Percentiles rank a stretch among this genome's conserved stretches.
phyloP scores from a whole-genome alignment of 305 asterid species.

The Fraxinus sp. region DNA sequence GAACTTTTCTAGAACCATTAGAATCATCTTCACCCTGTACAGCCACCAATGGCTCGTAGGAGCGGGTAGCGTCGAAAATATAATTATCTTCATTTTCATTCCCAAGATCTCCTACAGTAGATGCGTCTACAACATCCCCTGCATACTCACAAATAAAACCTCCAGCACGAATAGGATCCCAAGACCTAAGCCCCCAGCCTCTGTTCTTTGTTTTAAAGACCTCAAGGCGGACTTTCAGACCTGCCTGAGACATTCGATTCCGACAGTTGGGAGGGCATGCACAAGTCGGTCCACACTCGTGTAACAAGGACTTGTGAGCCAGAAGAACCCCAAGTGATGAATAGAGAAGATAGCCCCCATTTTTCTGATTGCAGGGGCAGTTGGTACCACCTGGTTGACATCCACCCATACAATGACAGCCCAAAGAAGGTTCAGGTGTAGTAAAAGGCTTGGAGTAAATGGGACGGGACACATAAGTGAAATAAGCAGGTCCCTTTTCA shows the following conservation, averaged over 20 bases:
- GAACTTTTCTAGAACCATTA: slow-evolving; percentile 40
- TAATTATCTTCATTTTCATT: slow-evolving; percentile 48
- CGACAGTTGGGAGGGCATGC: slow-evolving; percentile 72
- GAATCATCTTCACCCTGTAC: slow-evolving; percentile 35
- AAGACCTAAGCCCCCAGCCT: slow-evolving; percentile 97
- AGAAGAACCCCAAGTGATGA: slow-evolving; percentile 59
- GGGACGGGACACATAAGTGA: slow-evolving; percentile 58
- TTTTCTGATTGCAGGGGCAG: slow-evolving; percentile 67
- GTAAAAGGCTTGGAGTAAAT: slow-evolving; percentile 55
- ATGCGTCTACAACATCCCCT: slow-evolving; percentile 59
- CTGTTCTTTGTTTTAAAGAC: slow-evolving; percentile 76
- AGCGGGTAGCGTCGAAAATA: slow-evolving; percentile 73
- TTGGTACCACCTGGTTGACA: slow-evolving; percentile 67
- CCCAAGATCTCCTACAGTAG: slow-evolving; percentile 38
- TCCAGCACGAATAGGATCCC: slow-evolving; percentile 88
- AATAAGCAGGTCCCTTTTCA: slow-evolving; percentile 79
- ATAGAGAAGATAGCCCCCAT: slow-evolving; percentile 62
- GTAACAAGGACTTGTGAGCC: slow-evolving; percentile 48
- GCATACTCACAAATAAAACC: slow-evolving; percentile 85
- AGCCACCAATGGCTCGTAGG: slow-evolving; percentile 56
- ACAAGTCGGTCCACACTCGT: slow-evolving; percentile 78
- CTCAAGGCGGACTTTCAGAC: slow-evolving; percentile 63
- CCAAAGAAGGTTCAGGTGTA: slow-evolving; percentile 37
- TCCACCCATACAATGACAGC: slow-evolving; percentile 74
- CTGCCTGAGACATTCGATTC: slow-evolving; percentile 68